These are phyloP conservation scores for Aspergillus olivimuriae DNA, from an alignment of 495 filamentous ascomycete genomes.

Conservation along the genomic window DNA sequence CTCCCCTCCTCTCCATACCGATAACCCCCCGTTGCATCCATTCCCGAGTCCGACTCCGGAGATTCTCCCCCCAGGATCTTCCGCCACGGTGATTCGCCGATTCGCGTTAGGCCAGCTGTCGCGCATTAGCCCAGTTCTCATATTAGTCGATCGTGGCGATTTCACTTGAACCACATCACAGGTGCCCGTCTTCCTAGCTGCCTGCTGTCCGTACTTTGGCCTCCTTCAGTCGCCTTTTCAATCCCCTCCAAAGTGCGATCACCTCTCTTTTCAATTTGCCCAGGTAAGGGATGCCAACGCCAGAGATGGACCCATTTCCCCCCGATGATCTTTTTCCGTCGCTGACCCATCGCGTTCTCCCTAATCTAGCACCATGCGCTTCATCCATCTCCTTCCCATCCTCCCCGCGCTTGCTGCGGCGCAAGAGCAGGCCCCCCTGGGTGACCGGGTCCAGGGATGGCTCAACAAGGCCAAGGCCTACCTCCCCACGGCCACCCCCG, in stretches of 20 bases:
- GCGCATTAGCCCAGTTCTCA: slow-evolving; percentile 1
- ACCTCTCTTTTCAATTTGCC: slow-evolving; percentile 6
- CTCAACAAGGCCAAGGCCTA: slow-evolving; percentile 55
- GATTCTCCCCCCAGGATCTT: too few relatives aligned
- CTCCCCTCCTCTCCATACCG: too few relatives aligned
- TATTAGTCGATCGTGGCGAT: slow-evolving; percentile 17
- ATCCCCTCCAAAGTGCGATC: slow-evolving; percentile 17
- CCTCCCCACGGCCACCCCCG: slow-evolving; percentile 49
- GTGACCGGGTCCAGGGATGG: slow-evolving; percentile 60
- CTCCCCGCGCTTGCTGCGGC: slow-evolving; percentile 66
- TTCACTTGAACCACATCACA: slow-evolving; percentile 16
- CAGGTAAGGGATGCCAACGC: slow-evolving; percentile 19
- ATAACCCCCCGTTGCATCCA: too few relatives aligned
- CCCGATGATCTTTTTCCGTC: not conserved
- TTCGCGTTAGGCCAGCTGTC: slow-evolving; percentile 21
- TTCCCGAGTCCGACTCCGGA: too few relatives aligned
- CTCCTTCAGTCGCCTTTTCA: slow-evolving; percentile 6
- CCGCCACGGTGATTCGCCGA: too few relatives aligned
- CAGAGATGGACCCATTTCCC: not conserved
- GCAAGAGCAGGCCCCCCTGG: slow-evolving; percentile 67
- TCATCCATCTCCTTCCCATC: slow-evolving; percentile 55
- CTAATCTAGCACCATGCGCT: slow-evolving; percentile 53
- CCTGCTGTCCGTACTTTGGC: slow-evolving; percentile 25
- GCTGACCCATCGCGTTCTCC: slow-evolving; percentile 10
- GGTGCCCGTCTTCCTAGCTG: slow-evolving; percentile 18